phyloP scores from a whole-genome alignment of 805 yeast genomes.

The Dipodascus geniculatus region DNA sequence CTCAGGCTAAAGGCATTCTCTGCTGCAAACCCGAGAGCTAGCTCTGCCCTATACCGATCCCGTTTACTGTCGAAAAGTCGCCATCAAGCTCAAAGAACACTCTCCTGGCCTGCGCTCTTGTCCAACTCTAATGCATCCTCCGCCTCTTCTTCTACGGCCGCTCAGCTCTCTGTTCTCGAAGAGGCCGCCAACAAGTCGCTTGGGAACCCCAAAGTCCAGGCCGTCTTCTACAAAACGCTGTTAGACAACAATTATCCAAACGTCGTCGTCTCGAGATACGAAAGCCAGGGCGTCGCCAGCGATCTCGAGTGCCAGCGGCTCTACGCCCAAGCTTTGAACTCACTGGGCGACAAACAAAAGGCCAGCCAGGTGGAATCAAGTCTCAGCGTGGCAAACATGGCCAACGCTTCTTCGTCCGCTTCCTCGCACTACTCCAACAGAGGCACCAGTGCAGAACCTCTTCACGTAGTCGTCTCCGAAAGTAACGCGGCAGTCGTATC shows the following conservation, averaged over 20 bases:
- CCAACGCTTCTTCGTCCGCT: conserved; percentile 8
- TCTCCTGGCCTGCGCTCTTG: conserved; percentile 4
- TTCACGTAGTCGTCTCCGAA: conserved; percentile 89
- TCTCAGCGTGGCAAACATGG: conserved; percentile 24
- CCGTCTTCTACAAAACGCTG: conserved; percentile 67
- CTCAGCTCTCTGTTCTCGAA: conserved; percentile 49
- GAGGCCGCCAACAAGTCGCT: conserved; percentile 75
- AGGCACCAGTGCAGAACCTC: conserved; percentile 50
- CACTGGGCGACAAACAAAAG: conserved; percentile 64
- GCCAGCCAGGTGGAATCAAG: conserved; percentile 55
- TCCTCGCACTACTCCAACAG: background rate
- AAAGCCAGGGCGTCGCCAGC: conserved; percentile 84
- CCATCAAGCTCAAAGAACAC: background rate
- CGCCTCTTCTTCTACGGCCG: conserved; percentile 6
- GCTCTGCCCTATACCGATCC: conserved; percentile 6
- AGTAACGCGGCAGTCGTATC: conserved; percentile 65
- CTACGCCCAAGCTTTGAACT: conserved; percentile 71
- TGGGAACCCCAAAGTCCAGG: conserved; percentile 60
- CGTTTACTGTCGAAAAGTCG: conserved; percentile 6
- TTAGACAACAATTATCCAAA: conserved; percentile 85
- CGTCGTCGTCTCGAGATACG: conserved; percentile 86
- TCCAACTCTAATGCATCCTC: conserved; percentile 4
- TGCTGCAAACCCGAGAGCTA: background rate
- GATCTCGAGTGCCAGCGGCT: conserved; percentile 67
- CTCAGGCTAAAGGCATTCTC: background rate